Evolutionary conservation across 2,329 filamentous ascomycete genomes (phyloP), one percentile per base, ranked within the genome.

Genomic region (Colletotrichum sp.): DNA sequence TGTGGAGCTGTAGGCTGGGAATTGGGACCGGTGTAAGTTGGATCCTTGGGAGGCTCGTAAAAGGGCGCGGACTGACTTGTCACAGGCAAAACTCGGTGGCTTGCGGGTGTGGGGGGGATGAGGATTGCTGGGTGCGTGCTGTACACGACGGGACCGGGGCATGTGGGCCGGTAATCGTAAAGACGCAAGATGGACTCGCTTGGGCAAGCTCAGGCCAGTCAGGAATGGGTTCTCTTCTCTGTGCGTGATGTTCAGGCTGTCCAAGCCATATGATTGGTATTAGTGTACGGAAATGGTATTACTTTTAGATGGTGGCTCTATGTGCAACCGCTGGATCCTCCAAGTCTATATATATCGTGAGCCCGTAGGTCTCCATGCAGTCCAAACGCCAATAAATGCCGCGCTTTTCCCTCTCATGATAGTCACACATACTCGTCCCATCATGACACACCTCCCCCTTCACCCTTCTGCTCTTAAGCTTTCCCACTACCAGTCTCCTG

Each of bases 21-120:
- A 62, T 13, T 68, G 71, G 71, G 30, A 62, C 8, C 16, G 16
- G 1, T 72, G 64, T 72, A 16, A 68, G 71, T 68, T 34, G 36
- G 16, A 18, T 16, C 36, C 36, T 44, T 18, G 16, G 16, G 36
- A 6, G 16, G 16, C 8, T 39, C 16, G 36, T 9, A 9, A 18
- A 44, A 44, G 2, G 8, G 16, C 16, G 16, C 36, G 36, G 36
- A 44, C 36, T n/a, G 36, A 44, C 36, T 5, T n/a, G 5, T 39
- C 3, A 8, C 12, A 18, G 60, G 12, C 15, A 63, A 0, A 7
- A 12, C n/a, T 3, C 13, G 5, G n/a, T 1, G 15, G 8, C 5
- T 8, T 4, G 64, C 26, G 15, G 44, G n/a, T 6, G 48, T 60
- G n/a, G 66, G 66, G 2, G 66, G 66, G 4, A 22, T 22, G 13